Conservation (phyloP, 2,329 filamentous ascomycete species). For the Exophiala sp. region DNA sequence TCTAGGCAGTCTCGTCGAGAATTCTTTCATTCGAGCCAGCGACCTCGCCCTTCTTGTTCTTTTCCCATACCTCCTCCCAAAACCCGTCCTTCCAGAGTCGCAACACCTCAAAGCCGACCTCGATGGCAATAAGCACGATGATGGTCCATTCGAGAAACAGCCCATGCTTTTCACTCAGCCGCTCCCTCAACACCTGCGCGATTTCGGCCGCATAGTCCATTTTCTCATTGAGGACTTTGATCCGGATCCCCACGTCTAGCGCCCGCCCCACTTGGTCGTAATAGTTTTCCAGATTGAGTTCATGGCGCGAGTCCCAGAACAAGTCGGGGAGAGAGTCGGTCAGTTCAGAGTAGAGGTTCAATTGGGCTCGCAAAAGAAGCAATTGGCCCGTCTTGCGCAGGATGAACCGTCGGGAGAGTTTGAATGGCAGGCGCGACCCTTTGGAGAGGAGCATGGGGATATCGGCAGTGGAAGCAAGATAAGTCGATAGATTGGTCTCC, state of each 20-base stretch:
- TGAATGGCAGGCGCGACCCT: constrained; percentile 58
- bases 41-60: background rate
- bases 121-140: constrained; percentile 84
- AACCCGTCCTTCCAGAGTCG: constrained; percentile 61
- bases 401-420: constrained; percentile 62
- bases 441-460: constrained; percentile 74
- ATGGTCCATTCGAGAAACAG: constrained; percentile 91
- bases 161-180: constrained; percentile 84
- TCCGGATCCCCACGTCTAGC: constrained; percentile 84
- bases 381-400: constrained; percentile 90
- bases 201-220: constrained; percentile 98
- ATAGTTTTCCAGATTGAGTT: constrained; percentile 85
- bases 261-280: constrained; percentile 90
- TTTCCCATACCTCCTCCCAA: constrained; percentile 22
- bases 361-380: constrained; percentile 77
- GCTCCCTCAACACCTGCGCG: constrained; percentile 77
- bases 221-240: constrained; percentile 88
- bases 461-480: constrained; percentile 77
- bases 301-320: constrained; percentile 89
- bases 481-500: constrained; percentile 72
- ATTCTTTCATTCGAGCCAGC: background rate
- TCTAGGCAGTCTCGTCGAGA: background rate
- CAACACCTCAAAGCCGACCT: constrained; percentile 81
- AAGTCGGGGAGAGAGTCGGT: constrained; percentile 92
- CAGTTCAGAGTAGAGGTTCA: constrained; percentile 95